Percentiles rank a stretch among this genome's conserved stretches.
phyloP scores from a whole-genome alignment of 148 eudicot genomes.

The Fallopia convolvulus region DNA sequence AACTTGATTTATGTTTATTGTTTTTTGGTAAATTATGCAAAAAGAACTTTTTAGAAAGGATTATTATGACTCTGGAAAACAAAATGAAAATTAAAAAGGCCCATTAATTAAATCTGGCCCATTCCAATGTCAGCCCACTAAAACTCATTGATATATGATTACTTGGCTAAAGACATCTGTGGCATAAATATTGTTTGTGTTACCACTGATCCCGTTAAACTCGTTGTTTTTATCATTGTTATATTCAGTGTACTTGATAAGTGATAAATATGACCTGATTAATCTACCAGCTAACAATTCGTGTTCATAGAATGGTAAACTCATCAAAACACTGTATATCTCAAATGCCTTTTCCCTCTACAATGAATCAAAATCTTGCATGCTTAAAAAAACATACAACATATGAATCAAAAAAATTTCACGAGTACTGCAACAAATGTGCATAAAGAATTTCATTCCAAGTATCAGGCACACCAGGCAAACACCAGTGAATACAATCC shows the following conservation, averaged over 20 bases:
- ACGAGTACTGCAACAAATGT: slow-evolving; percentile 38
- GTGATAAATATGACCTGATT: not conserved
- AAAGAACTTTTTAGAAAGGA: too few relatives aligned
- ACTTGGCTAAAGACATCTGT: too few relatives aligned
- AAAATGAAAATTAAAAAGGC: not conserved
- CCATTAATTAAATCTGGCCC: not conserved
- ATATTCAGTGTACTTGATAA: too few relatives aligned
- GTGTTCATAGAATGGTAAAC: not conserved
- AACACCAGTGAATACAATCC: slow-evolving; percentile 94
- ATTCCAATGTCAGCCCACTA: not conserved
- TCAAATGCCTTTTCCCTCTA: not conserved
- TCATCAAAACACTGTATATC: not conserved
- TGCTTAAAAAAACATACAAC: not conserved
- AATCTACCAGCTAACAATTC: not conserved
- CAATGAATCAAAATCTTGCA: not conserved
- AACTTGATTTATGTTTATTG: too few relatives aligned
- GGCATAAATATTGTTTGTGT: too few relatives aligned
- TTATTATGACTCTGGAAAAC: not conserved
- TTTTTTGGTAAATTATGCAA: too few relatives aligned
- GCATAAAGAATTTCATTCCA: slow-evolving; percentile 87
- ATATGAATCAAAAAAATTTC: not conserved
- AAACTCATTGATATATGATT: not conserved
- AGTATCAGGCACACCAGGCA: slow-evolving; percentile 93
- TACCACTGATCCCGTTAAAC: too few relatives aligned
- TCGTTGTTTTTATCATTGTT: too few relatives aligned